A percentile compares a stretch with the other conserved stretches of the same genome.
These are phyloP conservation scores for Periconia macrospinosa DNA, from an alignment of 2,329 filamentous ascomycete species.

Conservation along the genomic window DNA sequence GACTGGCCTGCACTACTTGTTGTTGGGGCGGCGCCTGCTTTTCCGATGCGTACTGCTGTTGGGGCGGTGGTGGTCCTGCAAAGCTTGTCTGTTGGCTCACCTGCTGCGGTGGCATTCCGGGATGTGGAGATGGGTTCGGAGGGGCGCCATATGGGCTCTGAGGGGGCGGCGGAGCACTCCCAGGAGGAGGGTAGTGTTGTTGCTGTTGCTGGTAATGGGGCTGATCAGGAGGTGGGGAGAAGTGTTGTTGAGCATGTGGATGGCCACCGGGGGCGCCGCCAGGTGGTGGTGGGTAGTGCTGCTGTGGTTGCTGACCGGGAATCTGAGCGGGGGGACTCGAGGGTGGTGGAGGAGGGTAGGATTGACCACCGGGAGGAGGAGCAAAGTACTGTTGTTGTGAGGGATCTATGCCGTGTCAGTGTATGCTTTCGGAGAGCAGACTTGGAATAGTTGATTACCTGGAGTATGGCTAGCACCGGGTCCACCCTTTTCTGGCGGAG, in stretches of 20 bases:
- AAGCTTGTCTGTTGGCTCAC: constrained; percentile 19
- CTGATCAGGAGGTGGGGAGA: constrained; percentile 27
- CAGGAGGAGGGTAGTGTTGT: constrained; percentile 13
- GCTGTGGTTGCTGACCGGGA: constrained; percentile 18
- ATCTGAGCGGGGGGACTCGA: constrained; percentile 29
- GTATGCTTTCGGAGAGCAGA: constrained; percentile 5
- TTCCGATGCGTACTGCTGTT: constrained; percentile 20
- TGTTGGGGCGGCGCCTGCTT: constrained; percentile 33
- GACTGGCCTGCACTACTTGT: constrained; percentile 36
- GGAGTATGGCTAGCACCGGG: constrained; percentile 21
- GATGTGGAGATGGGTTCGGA: constrained; percentile 26
- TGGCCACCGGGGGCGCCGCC: constrained; percentile 15
- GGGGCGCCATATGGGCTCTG: constrained; percentile 33
- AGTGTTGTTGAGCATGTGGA: constrained; percentile 30
- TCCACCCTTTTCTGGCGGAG: constrained; percentile 34
- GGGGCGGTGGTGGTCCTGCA: constrained; percentile 26
- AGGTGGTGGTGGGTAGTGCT: constrained; percentile 38
- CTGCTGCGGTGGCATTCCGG: constrained; percentile 33
- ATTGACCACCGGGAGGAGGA: constrained; percentile 37
- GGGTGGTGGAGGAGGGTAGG: constrained; percentile 40
- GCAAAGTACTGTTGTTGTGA: constrained; percentile 40
- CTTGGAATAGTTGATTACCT: neutral
- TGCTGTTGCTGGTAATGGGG: constrained; percentile 28
- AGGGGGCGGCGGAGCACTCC: constrained; percentile 3
- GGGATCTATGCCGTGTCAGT: constrained; percentile 13